Percentiles rank a stretch among this genome's conserved stretches.
These are phyloP conservation scores for Stereocaulon alpinum DNA, from an alignment of 495 filamentous ascomycete genomes.

Conservation along the genomic window DNA sequence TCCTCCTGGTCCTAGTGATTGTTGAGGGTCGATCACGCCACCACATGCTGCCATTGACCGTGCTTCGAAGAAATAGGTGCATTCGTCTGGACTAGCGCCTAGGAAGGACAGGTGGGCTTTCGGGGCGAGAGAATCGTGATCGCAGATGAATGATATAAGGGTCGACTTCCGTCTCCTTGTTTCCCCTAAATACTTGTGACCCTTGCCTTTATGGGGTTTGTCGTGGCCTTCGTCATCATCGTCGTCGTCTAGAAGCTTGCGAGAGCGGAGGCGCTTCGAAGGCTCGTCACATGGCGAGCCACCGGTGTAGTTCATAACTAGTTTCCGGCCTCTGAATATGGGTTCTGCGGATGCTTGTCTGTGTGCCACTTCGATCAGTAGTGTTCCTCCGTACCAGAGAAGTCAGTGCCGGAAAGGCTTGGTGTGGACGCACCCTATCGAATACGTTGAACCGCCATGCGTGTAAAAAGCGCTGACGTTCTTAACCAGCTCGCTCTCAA, in stretches of 20 bases:
- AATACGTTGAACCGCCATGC: slow-evolving; percentile 61
- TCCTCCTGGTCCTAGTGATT: slow-evolving; percentile 66
- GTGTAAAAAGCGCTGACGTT: slow-evolving; percentile 92
- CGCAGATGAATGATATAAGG: slow-evolving; percentile 88
- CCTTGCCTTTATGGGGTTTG: slow-evolving; percentile 32
- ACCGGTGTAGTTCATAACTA: slow-evolving; percentile 83
- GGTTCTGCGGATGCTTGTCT: slow-evolving; percentile 60
- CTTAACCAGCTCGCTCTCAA: slow-evolving; percentile 53
- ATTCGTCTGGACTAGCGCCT: slow-evolving; percentile 71
- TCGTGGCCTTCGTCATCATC: slow-evolving; percentile 31
- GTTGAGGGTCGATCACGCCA: slow-evolving; percentile 48
- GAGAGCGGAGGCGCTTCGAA: slow-evolving; percentile 17
- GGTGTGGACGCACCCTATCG: slow-evolving; percentile 56
- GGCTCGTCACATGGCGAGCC: slow-evolving; percentile 65
- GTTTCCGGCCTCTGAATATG: slow-evolving; percentile 75
- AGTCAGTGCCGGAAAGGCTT: background rate
- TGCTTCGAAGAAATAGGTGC: slow-evolving; percentile 96
- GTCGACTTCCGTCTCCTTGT: slow-evolving; percentile 63
- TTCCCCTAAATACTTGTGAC: slow-evolving; percentile 28
- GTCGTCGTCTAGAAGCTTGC: slow-evolving; percentile 32
- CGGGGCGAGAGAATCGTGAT: slow-evolving; percentile 54
- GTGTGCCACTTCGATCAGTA: slow-evolving; percentile 4
- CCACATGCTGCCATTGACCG: slow-evolving; percentile 79
- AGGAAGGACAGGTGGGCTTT: slow-evolving; percentile 68
- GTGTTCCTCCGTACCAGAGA: background rate